Conservation (phyloP, 805 yeast species). For the Candida maesae region DNA sequence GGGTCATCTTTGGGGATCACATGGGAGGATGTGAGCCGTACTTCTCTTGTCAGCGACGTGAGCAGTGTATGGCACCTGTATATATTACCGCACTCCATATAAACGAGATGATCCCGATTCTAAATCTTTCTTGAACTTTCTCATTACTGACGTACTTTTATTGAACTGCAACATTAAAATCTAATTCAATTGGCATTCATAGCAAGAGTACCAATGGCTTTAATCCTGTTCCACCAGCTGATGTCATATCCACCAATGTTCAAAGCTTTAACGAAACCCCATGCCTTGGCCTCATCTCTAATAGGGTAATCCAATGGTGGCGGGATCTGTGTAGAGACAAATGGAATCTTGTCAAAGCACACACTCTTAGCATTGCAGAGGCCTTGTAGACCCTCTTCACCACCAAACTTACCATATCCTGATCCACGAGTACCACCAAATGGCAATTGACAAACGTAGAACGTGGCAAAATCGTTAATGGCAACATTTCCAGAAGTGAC, state of each 20-base stretch:
- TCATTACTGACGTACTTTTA: background rate
- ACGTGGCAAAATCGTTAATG: conserved; percentile 96
- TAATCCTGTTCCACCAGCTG: conserved; percentile 64
- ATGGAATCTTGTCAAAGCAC: conserved; percentile 77
- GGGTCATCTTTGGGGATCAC: too few relatives aligned
- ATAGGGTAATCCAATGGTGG: conserved; percentile 91
- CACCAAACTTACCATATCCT: conserved; percentile 97
- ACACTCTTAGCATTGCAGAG: conserved; percentile 83
- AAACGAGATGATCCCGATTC: too few relatives aligned
- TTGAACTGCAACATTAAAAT: background rate
- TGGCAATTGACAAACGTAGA: conserved; percentile 91
- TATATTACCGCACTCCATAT: too few relatives aligned
- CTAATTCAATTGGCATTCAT: conserved; percentile 33
- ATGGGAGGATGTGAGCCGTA: too few relatives aligned
- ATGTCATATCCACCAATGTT: conserved; percentile 81
- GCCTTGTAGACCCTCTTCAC: conserved; percentile 93
- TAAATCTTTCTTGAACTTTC: too few relatives aligned
- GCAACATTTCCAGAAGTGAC: conserved; percentile 90
- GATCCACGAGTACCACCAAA: conserved; percentile 93
- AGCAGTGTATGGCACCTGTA: too few relatives aligned
- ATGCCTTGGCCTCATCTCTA: conserved; percentile 71
- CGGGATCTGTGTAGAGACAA: conserved; percentile 81
- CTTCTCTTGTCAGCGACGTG: too few relatives aligned
- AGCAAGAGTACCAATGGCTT: conserved; percentile 52
- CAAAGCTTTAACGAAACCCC: conserved; percentile 81